phyloP scores from a whole-genome alignment of 225 moss, liverwort and hornwort genomes.

The Physcomitrellopsis africana region DNA sequence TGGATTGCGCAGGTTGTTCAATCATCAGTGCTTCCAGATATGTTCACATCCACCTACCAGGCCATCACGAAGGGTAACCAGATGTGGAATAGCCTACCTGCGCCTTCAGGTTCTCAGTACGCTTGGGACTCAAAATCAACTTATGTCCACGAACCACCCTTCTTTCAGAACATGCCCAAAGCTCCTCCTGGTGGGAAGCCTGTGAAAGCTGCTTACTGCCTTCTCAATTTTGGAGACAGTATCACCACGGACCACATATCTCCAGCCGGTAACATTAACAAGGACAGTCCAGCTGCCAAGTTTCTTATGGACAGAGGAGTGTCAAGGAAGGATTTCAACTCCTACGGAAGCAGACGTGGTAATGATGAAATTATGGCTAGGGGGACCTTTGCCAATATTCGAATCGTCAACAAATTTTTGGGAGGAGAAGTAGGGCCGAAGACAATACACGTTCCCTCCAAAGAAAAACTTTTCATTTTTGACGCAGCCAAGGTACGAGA shows the following conservation, averaged over 20 bases:
- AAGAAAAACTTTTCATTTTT: conserved; percentile 79
- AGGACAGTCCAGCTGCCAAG: conserved; percentile 89
- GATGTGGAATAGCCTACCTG: conserved; percentile 81
- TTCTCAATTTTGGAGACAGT: conserved; percentile 89
- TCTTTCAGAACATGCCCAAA: conserved; percentile 74
- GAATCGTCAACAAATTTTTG: conserved; percentile 92
- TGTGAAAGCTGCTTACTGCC: conserved; percentile 88
- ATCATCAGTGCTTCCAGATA: conserved; percentile 69
- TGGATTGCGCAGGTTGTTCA: conserved; percentile 68
- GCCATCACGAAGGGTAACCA: conserved; percentile 72
- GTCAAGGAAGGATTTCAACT: conserved; percentile 86
- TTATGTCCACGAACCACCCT: conserved; percentile 93
- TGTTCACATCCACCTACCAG: conserved; percentile 79
- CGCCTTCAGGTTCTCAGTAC: conserved; percentile 76
- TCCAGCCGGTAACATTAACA: conserved; percentile 87
- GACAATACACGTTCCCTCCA: conserved; percentile 79
- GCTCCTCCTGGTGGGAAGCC: conserved; percentile 68
- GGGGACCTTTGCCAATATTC: conserved; percentile 90
- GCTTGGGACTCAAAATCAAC: conserved; percentile 79
- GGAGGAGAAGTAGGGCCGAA: conserved; percentile 87
- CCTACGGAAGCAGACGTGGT: conserved; percentile 93
- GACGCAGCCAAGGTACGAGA: conserved; percentile 79
- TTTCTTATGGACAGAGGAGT: conserved; percentile 67
- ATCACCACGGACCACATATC: conserved; percentile 97
- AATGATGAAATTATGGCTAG: conserved; percentile 95